Evolutionary conservation across 495 filamentous ascomycete species (phyloP).

Genomic region (Penicillium lividum): DNA sequence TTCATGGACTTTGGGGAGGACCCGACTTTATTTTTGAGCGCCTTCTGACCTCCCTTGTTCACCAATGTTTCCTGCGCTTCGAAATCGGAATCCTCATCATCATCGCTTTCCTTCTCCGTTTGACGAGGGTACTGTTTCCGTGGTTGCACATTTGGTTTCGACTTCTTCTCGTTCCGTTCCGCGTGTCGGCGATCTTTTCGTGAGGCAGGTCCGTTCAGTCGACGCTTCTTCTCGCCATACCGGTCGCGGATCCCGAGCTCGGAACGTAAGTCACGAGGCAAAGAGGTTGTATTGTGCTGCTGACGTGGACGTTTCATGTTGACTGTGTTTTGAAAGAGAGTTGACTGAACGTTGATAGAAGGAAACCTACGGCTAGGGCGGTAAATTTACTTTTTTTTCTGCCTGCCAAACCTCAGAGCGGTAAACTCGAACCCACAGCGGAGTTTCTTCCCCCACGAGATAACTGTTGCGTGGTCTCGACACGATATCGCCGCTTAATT

Average conservation of each 20-base stretch:
- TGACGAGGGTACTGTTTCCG: constrained; percentile 12
- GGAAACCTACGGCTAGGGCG: constrained; percentile 9
- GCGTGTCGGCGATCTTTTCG: constrained; percentile 65
- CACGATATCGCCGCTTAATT: constrained; percentile 9
- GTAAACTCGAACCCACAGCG: constrained; percentile 24
- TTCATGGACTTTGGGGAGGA: background rate
- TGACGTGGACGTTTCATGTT: constrained; percentile 45
- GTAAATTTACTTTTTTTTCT: constrained; percentile 30
- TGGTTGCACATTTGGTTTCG: constrained; percentile 24
- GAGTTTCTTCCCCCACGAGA: constrained; percentile 30
- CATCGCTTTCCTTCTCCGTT: constrained; percentile 25
- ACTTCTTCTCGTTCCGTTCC: constrained; percentile 58
- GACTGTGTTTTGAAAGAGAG: constrained; percentile 2
- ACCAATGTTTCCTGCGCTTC: constrained; percentile 2
- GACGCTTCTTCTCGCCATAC: constrained; percentile 43
- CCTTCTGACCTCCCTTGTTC: constrained; percentile 14
- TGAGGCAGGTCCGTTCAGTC: constrained; percentile 37
- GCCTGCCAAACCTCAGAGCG: constrained; percentile 26
- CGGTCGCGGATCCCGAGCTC: constrained; percentile 56
- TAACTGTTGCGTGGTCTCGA: constrained; percentile 8
- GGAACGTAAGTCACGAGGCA: constrained; percentile 61
- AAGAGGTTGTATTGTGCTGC: constrained; percentile 58
- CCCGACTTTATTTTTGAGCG: constrained; percentile 3
- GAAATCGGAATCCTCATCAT: constrained; percentile 30
- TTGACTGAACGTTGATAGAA: background rate